phyloP scores from a whole-genome alignment of 352 stramenopile genomes.

The Aphanomyces astaci region DNA sequence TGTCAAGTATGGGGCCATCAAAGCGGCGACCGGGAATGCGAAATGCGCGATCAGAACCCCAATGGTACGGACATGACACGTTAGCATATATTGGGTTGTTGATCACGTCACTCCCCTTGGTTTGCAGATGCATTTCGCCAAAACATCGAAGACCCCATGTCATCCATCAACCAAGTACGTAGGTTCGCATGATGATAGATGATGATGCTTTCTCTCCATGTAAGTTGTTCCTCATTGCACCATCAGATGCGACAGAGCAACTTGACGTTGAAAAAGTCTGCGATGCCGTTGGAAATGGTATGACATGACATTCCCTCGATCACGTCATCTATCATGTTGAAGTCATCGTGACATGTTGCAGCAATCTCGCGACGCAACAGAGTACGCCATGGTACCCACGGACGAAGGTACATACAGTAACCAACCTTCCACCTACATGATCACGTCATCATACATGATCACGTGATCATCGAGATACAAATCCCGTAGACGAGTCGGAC shows the following conservation, averaged over 20 bases:
- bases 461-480: too few relatives aligned
- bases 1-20: constrained; percentile 79
- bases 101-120: not conserved
- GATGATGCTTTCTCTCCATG: too few relatives aligned
- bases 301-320: not conserved
- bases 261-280: constrained; percentile 42
- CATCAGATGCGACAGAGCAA: constrained; percentile 49
- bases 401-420: constrained; percentile 36
- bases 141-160: constrained; percentile 61
- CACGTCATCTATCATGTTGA: not conserved
- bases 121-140: constrained; percentile 57
- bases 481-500: constrained; percentile 21
- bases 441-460: too few relatives aligned
- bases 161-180: constrained; percentile 43
- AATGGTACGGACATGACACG: constrained; percentile 35
- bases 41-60: constrained; percentile 60
- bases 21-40: constrained; percentile 77
- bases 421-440: too few relatives aligned
- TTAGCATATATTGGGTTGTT: too few relatives aligned
- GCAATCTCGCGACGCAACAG: constrained; percentile 22
- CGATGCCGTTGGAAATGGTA: constrained; percentile 68
- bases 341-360: not conserved
- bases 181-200: not conserved
- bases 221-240: too few relatives aligned
- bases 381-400: constrained; percentile 62